Base-by-base conservation (phyloP, 1,284 basidiomycete species). In the Ustilago xerochloae region DNA sequence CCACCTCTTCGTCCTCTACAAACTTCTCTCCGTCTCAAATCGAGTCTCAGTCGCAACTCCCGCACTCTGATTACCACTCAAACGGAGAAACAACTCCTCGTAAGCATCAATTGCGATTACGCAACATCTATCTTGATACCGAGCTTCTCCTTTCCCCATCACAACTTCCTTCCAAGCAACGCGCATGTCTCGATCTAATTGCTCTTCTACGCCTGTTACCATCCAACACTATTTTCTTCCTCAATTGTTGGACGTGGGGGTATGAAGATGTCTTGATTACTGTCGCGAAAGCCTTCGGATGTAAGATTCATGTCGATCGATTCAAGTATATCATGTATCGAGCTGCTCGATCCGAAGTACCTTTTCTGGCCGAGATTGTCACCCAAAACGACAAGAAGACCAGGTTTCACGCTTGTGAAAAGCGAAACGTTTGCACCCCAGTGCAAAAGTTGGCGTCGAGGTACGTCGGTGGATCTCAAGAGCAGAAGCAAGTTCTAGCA, bases 161-260 rank as follows among this genome's bases (percentile, higher is more conserved):
- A 15, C 45, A 49, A 3, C 57, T 71, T 1, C 73, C 67, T 4
- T 50, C 63, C 53, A 79, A 80, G 43, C 63, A 63, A 28, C 64
- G 65, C 47, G 78, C 80, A 3, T 88, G 90, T 0, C 77, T 86
- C 28, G 91, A 90, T 5, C 85, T 95, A 4, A 84, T 93, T 20
- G 84, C 78, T 89, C 9, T 92, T 90, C 70, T 80, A 58, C 56
- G 63, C 26, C 51, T 65, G 18, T 80, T 65, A 41, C 91, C 93
- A 0, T 64, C 86, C 0, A 86, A 87, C 6, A 91, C 90, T 0
- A 87, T 89, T 49, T 96, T 97, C 85, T 97, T 93, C 85, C 87
- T 97, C 68, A 94, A 97, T 76, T 84, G 89, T 0, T 97, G 95
- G 94, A 97, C 94, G 0, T 94, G 92, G 90, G 94, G 95, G 26